Base-by-base conservation (phyloP, 1,139 yeast genomes). In the Hyphopichia burtonii region DNA sequence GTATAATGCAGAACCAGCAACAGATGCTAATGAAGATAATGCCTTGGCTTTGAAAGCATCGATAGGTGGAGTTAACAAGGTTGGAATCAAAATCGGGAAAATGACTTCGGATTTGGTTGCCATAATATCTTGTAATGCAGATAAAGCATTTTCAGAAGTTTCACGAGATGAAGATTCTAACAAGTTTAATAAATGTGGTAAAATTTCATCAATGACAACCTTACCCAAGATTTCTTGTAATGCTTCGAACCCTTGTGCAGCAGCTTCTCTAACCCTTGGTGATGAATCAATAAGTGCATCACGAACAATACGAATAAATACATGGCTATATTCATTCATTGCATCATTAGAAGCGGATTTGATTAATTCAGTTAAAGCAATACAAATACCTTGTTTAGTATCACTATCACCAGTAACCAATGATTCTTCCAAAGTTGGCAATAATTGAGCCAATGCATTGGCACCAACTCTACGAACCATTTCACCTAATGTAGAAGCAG, bases 381-480 rank as follows among this genome's bases (percentile, higher is more conserved):
- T 82, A 73, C 99, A 93, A 44, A 93, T 89, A 71, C 99, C 99
- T 68, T 91, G 96, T 60, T 87, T 88, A 39, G 96, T 86, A 58
- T 84, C 95, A 20, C 86, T 71, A 54, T 86, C 94, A 38, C 73
- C 63, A 20, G 85, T 67, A 37, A 71, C 65, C 52, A 87, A 68
- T 7, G 91, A 80, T 37, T 77, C 79, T 52, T 87, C 85, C 55
- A 93, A 73, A 7, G 96, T 86, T 35, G 99, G 98, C 49, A 94
- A 71, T 48, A 94, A 68, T 61, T 87, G 90, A 4, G 89, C 73
- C 50, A 94, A 74, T 0, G 97, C 95, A 56, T 85, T 85, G 34
- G 91, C 83, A 45, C 99, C 98, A 47, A 91, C 96, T 60, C 99
- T 81, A 58, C 94, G 88, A 42, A 91, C 97, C 74, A 90, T 76